phyloP scores from a whole-genome alignment of 805 yeast genomes.

The Cyberlindnera americana region DNA sequence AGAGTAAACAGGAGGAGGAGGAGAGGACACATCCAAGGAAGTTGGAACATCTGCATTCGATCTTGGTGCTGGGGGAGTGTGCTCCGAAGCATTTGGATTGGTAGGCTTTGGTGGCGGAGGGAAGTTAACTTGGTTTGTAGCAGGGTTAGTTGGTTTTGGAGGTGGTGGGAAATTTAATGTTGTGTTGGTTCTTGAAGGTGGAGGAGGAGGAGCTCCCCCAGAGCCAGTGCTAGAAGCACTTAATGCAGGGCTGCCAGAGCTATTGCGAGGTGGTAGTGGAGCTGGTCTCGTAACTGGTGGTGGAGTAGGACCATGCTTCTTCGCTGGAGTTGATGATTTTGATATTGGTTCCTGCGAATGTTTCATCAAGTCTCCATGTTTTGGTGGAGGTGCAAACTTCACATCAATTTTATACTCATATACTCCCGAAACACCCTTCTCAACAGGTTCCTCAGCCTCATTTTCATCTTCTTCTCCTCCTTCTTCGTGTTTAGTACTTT shows the following conservation, averaged over 20 bases:
- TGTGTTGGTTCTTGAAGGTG: conserved; percentile 3
- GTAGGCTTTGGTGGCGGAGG: conserved; percentile 27
- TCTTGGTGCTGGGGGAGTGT: no score
- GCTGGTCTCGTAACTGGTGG: conserved; percentile 9
- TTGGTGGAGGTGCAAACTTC: conserved; percentile 34
- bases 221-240: neutral
- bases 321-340: neutral
- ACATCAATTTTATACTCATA: conserved; percentile 32
- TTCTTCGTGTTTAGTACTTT: neutral
- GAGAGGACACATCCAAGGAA: conserved; percentile 2
- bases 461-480: neutral
- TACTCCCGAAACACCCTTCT: conserved; percentile 32
- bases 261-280: conserved; percentile 7
- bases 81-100: conserved; percentile 3
- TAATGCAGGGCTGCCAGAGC: neutral
- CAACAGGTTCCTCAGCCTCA: conserved; percentile 13
- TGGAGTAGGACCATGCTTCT: neutral
- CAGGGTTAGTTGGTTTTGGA: conserved; percentile 22
- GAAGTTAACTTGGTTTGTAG: conserved; percentile 11
- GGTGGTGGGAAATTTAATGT: conserved; percentile 27
- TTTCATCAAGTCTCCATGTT: conserved; percentile 17
- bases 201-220: conserved; percentile 7
- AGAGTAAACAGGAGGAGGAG: no score
- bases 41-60: no score
- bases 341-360: neutral